Percentiles rank a stretch among this genome's conserved stretches.
Evolutionary conservation across 2,329 filamentous ascomycete species (phyloP).

Genomic region (Myotisia sp.): DNA sequence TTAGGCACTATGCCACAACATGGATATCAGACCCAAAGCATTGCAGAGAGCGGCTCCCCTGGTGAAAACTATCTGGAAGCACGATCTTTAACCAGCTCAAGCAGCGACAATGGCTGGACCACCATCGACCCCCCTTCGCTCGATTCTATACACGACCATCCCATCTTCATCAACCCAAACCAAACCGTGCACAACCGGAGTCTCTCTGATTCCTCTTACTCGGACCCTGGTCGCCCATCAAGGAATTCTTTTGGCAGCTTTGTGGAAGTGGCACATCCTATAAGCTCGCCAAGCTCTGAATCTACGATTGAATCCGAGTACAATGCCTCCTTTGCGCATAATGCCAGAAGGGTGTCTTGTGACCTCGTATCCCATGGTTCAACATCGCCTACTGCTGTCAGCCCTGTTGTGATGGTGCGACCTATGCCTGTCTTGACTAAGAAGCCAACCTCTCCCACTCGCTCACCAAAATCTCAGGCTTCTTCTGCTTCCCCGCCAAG

Average conservation of each 20-base stretch:
- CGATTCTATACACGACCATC: constrained; percentile 47
- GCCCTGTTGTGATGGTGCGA: constrained; percentile 52
- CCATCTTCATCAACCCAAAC: constrained; percentile 77
- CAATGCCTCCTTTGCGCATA: constrained; percentile 21
- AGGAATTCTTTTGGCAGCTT: constrained; percentile 61
- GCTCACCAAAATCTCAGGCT: constrained; percentile 47
- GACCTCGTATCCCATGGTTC: constrained; percentile 31
- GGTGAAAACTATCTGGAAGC: constrained; percentile 74
- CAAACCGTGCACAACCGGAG: constrained; percentile 81
- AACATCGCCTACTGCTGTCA: constrained; percentile 39
- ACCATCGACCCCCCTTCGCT: constrained; percentile 64
- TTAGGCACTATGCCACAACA: constrained; percentile 23
- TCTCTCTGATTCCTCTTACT: constrained; percentile 69
- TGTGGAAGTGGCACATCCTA: constrained; percentile 66
- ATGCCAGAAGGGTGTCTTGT: constrained; percentile 25
- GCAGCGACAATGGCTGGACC: constrained; percentile 75
- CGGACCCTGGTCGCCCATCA: constrained; percentile 48
- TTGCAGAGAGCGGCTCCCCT: constrained; percentile 48
- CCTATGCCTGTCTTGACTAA: constrained; percentile 43
- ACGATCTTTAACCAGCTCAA: constrained; percentile 63
- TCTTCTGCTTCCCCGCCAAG: constrained; percentile 47
- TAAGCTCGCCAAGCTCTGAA: constrained; percentile 74
- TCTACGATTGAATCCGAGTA: constrained; percentile 48
- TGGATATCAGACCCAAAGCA: constrained; percentile 27
- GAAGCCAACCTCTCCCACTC: constrained; percentile 39